Base-by-base conservation (phyloP, 768 basidiomycete species). In the Boletus speciosus region DNA sequence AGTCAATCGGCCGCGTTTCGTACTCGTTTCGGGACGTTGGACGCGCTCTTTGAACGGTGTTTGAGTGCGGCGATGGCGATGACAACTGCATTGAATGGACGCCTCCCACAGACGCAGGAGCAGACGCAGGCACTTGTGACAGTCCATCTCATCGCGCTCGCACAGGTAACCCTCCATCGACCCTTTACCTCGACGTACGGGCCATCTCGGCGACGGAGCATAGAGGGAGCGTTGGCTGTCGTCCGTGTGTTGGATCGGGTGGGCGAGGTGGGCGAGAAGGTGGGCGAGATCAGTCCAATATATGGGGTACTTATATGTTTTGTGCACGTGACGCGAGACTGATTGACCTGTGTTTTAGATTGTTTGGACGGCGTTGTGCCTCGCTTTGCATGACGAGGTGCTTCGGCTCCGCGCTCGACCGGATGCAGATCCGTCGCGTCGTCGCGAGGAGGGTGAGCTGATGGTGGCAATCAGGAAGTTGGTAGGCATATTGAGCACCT, bases 1-100 rank as follows among this genome's bases (percentile, higher is more conserved):
- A 64, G 73, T 31, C 80, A 81, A 52, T 69, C 72, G 27, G 66
- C 75, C 51, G 67, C 73, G 5, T 80, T 80, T 51, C 70, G 70
- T 25, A 64, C 69, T 14, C 74, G 76, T 7, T 81, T 82, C 21
- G 71, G 70, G 39, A 75, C 74, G 3, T 65, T 82, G 51, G 77
- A 80, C 55, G 63, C 69, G 32, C 71, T 81, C 43, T 77, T 82
- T 36, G 76, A 77, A 5, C 61, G 62, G 2, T 65, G 54, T 38
- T 46, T 56, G 25, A 49, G 15, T 41, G 54, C 49, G 37, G 64
- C 52, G 34, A 49, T 66, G 35, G 23, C 46, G 6, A 19, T 51
- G 25, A 32, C 49, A 6, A 55, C 40, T 9, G 15, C 10, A 15
- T n/a, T 19, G 11, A 35, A 45, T 11, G 52, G 47, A 16, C 35